Conservation (phyloP, 108 stramenopile species). For the Pseudonitzschia delicatissima region DNA sequence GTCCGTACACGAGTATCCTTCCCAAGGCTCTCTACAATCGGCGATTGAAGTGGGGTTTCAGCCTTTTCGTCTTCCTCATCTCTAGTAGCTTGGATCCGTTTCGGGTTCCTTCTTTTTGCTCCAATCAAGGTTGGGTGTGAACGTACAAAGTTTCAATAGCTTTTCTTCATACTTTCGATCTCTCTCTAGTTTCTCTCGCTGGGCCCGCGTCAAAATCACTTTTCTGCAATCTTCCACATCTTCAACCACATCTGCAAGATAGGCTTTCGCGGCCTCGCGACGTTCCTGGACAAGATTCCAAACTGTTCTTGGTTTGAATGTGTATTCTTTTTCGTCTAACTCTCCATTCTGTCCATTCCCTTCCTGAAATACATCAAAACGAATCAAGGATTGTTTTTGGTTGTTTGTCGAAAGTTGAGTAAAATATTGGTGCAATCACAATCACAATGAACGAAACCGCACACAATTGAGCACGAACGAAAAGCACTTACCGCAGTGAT, state of each 20-base stretch:
- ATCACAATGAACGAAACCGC: neutral
- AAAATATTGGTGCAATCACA: neutral
- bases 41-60: too few species aligned
- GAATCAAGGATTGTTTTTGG: too few species aligned
- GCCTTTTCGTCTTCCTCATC: neutral
- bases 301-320: conserved; percentile 23
- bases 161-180: conserved; percentile 5
- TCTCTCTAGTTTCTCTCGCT: conserved; percentile 3
- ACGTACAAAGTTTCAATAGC: neutral
- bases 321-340: neutral
- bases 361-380: too few species aligned
- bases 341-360: conserved; percentile 15
- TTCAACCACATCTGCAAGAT: neutral
- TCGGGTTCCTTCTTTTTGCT: neutral
- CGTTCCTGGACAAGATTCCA: conserved; percentile 30
- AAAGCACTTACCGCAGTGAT: neutral
- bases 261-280: conserved; percentile 13
- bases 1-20: conserved; percentile 8
- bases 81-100: neutral
- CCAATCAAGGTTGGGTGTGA: neutral
- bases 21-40: neutral
- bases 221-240: too few species aligned
- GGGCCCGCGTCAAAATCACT: neutral
- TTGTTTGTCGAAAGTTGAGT: neutral
- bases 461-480: neutral